Conservation (phyloP, 441 rosid species). For the Rhodomyrtus psidioides region DNA sequence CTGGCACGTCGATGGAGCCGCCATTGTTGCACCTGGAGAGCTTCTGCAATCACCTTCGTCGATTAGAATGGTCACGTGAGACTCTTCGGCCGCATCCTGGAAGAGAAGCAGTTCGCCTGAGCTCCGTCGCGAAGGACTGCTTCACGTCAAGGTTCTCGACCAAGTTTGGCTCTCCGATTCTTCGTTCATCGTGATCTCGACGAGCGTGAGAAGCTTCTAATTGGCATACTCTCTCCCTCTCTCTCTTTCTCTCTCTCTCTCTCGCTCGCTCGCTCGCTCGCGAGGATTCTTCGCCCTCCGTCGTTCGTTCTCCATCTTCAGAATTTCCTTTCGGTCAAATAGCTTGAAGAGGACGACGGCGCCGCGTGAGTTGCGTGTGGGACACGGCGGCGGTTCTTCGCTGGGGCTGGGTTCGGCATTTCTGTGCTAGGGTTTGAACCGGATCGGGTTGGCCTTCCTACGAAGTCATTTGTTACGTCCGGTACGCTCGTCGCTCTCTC, state of each 20-base stretch:
- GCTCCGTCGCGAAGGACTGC: neutral
- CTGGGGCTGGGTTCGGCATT: neutral
- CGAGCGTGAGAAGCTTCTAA: neutral
- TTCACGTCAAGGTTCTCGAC: neutral
- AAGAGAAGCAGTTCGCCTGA: neutral
- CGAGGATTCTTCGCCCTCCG: neutral
- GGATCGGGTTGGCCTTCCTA: neutral
- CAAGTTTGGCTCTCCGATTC: neutral
- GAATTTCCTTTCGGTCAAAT: neutral
- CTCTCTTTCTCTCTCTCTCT: neutral
- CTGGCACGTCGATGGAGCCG: neutral
- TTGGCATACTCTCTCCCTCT: neutral
- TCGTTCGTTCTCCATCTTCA: neutral
- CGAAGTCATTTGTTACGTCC: neutral
- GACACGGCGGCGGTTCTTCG: neutral
- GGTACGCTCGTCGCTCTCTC: neutral
- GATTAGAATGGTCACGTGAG: fast-evolving
- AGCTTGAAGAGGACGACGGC: neutral
- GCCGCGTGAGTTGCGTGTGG: neutral
- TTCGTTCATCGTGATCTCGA: neutral
- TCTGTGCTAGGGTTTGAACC: neutral
- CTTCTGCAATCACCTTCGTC: neutral
- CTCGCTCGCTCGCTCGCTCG: neutral
- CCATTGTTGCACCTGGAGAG: neutral
- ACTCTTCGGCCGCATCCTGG: neutral